Percentiles rank a stretch among this genome's conserved stretches.
phyloP scores from a whole-genome alignment of 163 green algal genomes.

The Coccomyxa subellipsoidea region DNA sequence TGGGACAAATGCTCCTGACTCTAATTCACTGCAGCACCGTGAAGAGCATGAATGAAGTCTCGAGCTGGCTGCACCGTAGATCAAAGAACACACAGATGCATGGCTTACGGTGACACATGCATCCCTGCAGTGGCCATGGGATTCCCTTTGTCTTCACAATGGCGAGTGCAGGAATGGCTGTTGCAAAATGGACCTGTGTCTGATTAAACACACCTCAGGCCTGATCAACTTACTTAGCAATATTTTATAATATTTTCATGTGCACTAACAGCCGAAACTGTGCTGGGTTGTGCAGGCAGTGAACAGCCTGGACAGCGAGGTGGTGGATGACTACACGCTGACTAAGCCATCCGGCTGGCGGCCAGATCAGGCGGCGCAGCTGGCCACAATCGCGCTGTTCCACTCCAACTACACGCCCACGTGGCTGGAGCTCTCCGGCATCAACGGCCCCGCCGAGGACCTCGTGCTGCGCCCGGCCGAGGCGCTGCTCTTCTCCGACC shows the following conservation, averaged over 20 bases:
- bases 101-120: not conserved
- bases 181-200: too few relatives aligned
- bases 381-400: conserved; percentile 4
- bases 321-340: not conserved
- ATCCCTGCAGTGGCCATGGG: not conserved
- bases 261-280: too few relatives aligned
- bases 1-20: too few relatives aligned
- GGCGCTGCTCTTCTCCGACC: conserved; percentile 10
- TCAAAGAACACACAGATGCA: not conserved
- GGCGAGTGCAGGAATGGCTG: too few relatives aligned
- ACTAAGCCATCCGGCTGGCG: not conserved
- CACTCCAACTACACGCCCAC: conserved; percentile 10
- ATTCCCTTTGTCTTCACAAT: not conserved
- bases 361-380: not conserved
- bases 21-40: not conserved
- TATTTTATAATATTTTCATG: too few relatives aligned
- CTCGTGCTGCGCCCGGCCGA: not conserved
- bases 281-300: conserved; percentile 1
- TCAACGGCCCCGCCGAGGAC: conserved; percentile 1
- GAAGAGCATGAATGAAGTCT: too few relatives aligned
- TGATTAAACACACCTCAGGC: too few relatives aligned
- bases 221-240: too few relatives aligned
- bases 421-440: not conserved
- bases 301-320: not conserved
- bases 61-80: too few relatives aligned